These are phyloP conservation scores for Apophysomyces variabilis DNA, from an alignment of 371 early-diverging fungal species.

Conservation along the genomic window DNA sequence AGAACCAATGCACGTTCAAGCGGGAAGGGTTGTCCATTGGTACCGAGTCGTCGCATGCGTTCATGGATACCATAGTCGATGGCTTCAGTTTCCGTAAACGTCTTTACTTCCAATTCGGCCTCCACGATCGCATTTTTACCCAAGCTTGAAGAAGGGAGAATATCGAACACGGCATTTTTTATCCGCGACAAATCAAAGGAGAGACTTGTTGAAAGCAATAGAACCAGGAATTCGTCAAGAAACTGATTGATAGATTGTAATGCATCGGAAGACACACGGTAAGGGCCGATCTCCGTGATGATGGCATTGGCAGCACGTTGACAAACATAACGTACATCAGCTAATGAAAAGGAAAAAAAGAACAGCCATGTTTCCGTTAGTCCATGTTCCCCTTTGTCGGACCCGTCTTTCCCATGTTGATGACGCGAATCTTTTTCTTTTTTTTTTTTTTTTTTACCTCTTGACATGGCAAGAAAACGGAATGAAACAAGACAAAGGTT, in stretches of 20 bases:
- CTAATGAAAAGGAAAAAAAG: constrained; percentile 5
- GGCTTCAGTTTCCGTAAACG: constrained; percentile 62
- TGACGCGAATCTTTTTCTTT: too few relatives aligned
- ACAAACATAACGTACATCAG: constrained; percentile 66
- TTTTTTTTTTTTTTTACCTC: neutral
- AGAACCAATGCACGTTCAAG: constrained; percentile 28
- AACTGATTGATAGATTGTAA: constrained; percentile 66
- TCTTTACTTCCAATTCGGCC: constrained; percentile 69
- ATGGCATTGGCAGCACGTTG: constrained; percentile 72
- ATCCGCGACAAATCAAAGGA: constrained; percentile 61
- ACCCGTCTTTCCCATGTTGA: too few relatives aligned
- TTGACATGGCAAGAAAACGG: constrained; percentile 6
- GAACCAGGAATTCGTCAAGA: constrained; percentile 64
- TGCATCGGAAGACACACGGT: constrained; percentile 66
- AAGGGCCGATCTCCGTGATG: constrained; percentile 66
- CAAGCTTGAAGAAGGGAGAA: constrained; percentile 56
- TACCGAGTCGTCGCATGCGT: constrained; percentile 43
- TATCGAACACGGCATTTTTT: constrained; percentile 54
- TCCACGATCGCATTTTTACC: constrained; percentile 74
- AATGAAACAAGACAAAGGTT: too few relatives aligned
- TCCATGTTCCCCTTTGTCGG: too few relatives aligned
- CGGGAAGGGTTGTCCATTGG: constrained; percentile 25
- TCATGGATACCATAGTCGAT: constrained; percentile 54
- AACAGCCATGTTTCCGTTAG: too few relatives aligned
- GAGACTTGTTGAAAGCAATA: constrained; percentile 54